A percentile compares a stretch with the other conserved stretches of the same genome.
Conservation (phyloP, 805 yeast species). For the Saturnispora besseyi region DNA sequence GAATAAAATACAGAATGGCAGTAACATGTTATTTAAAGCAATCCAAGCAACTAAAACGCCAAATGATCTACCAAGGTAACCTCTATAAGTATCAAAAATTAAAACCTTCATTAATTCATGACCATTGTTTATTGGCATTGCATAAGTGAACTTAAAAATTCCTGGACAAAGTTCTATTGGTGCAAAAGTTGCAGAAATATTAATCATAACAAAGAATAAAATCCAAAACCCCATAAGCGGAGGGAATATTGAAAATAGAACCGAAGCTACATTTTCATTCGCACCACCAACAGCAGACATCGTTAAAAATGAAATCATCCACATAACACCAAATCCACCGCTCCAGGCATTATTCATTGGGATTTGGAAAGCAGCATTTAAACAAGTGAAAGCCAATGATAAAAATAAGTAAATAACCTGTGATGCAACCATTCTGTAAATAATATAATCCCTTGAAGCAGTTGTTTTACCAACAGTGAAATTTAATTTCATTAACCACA, state of each 20-base stretch:
- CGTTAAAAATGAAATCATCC: conserved; percentile 60
- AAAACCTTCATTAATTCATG: conserved; percentile 53
- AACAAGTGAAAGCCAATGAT: conserved; percentile 48
- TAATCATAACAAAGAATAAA: conserved; percentile 57
- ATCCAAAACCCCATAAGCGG: conserved; percentile 67
- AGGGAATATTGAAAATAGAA: conserved; percentile 46
- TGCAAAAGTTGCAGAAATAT: conserved; percentile 60
- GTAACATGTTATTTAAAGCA: conserved; percentile 13
- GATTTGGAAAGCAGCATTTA: conserved; percentile 62
- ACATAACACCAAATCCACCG: conserved; percentile 64
- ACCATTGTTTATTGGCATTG: conserved; percentile 60
- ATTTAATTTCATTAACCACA: conserved; percentile 50
- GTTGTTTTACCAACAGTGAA: conserved; percentile 36
- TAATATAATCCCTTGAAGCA: conserved; percentile 36
- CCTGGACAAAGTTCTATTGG: conserved; percentile 50
- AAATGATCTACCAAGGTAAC: conserved; percentile 27
- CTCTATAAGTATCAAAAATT: conserved; percentile 47
- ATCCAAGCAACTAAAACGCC: conserved; percentile 20
- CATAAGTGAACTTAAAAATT: conserved; percentile 59
- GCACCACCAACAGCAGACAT: conserved; percentile 74
- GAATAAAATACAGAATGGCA: conserved; percentile 36
- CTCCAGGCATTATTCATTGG: conserved; percentile 46
- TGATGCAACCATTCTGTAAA: conserved; percentile 44
- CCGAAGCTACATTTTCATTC: conserved; percentile 53
- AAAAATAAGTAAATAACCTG: conserved; percentile 47